These are phyloP conservation scores for Ophiostoma montium DNA, from an alignment of 2,329 filamentous ascomycete species.

Conservation along the genomic window DNA sequence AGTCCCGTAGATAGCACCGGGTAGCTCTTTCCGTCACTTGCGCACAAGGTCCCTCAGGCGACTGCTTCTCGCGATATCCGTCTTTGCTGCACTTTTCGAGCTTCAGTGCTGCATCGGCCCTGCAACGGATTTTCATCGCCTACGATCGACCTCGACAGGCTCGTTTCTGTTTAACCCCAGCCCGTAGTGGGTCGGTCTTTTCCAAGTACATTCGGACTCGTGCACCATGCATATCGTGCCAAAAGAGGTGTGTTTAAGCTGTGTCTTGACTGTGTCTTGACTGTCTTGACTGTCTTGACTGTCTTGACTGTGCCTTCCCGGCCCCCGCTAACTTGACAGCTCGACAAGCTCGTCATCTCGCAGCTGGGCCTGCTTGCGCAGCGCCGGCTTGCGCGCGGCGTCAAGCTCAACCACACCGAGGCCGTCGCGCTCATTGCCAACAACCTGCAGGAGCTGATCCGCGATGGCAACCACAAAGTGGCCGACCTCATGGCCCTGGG, in stretches of 20 bases:
- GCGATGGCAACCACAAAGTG: slow-evolving; percentile 86
- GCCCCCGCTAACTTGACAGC: slow-evolving; percentile 39
- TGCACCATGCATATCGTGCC: slow-evolving; percentile 23
- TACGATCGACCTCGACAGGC: neutral
- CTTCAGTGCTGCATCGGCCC: neutral
- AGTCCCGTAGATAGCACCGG: neutral
- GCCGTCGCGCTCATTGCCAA: slow-evolving; percentile 72
- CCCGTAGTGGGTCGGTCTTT: too few relatives aligned
- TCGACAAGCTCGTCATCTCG: slow-evolving; percentile 91
- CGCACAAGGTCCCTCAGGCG: neutral
- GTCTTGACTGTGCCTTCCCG: too few relatives aligned
- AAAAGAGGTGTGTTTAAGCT: slow-evolving; percentile 20
- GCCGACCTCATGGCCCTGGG: slow-evolving; percentile 88
- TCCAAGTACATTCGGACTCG: neutral
- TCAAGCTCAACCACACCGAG: slow-evolving; percentile 82
- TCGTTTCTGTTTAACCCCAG: neutral
- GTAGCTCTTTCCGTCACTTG: neutral
- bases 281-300: too few relatives aligned
- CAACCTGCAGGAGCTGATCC: slow-evolving; percentile 89
- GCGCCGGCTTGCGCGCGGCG: slow-evolving; percentile 70
- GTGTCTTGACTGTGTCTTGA: neutral
- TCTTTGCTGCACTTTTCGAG: neutral
- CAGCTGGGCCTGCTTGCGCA: slow-evolving; percentile 82
- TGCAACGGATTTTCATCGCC: neutral
- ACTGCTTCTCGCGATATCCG: neutral